Base-by-base conservation (phyloP, 176 grass and related monocot species). In the Aegilops umbellulata region DNA sequence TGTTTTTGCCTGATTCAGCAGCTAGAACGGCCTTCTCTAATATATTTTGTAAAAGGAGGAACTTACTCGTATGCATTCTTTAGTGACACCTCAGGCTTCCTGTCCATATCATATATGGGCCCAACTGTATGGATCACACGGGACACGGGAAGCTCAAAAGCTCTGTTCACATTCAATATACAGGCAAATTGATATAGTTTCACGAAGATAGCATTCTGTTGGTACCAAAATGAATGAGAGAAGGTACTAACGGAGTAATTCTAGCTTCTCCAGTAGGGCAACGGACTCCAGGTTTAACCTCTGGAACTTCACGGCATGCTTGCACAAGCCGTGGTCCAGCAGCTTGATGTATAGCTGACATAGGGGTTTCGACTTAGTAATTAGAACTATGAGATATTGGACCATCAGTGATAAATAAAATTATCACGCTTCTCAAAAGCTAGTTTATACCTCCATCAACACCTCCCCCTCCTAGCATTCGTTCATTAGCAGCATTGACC, bases 261-360 rank as follows among this genome's bases (percentile, higher is more conserved):
- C 93, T 95, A 63, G 94, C 92, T 91, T 98, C 94, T 86, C 94
- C 94, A 75, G 92, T 95, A 10, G 96, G 93, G 69, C 96, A 98
- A 36, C 97, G 88, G 11, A 95, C 85, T 82, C 86, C 88, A 62
- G 86, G 80, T 81, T 84, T 86, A 71, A 98, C 90, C 84, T 95
- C 84, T 57, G 88, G 97, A 61, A 95, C 86, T 84, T 91, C 67
- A 51, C 47, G 65, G 88, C 97, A 98, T 76, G 97, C 97, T 67
- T 89, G 63, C 14, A 92, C 46, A 8, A 98, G 90, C 84, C 94
- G 88, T 77, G 90, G 94, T 38, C 97, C 97, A 80, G 97, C 94
- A 95, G 97, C 88, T 87, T 80, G 86, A 91, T 98, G 94, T 88
- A 98, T 87, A 83, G 94, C 95, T 97, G 84, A 87, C 64, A 86